Percentiles rank a stretch among this genome's conserved stretches.
Conservation (phyloP, 2,329 filamentous ascomycete species). For the Botryotinia calthae region DNA sequence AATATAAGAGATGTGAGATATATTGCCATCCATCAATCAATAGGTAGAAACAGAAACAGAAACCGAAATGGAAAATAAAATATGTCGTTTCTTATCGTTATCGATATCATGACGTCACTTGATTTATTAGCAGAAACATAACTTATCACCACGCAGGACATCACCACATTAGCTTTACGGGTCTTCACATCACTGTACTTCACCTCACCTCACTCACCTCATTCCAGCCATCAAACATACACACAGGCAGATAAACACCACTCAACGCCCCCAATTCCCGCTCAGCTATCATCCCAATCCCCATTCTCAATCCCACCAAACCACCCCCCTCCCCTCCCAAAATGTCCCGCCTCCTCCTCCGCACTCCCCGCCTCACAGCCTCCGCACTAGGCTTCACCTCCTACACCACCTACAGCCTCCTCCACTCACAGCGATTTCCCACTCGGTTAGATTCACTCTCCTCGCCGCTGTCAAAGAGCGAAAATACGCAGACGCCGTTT, state of each 20-base stretch:
- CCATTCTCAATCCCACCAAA: no score
- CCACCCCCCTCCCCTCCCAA: background rate
- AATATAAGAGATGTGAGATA: no score
- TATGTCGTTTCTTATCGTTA: background rate
- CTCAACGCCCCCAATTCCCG: background rate
- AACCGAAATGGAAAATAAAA: background rate
- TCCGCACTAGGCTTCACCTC: constrained; percentile 39
- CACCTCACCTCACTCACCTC: background rate
- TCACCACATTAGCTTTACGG: background rate
- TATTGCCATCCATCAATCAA: no score
- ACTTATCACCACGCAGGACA: background rate
- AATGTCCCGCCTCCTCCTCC: constrained; percentile 37
- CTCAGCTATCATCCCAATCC: background rate
- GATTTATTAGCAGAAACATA: background rate
- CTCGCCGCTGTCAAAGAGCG: constrained; percentile 27
- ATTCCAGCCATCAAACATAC: background rate
- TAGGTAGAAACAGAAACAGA: background rate
- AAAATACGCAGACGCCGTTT: constrained; percentile 37
- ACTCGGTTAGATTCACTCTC: constrained; percentile 32
- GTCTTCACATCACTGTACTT: background rate
- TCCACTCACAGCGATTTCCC: constrained; percentile 34
- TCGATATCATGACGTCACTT: constrained; percentile 7
- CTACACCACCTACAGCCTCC: constrained; percentile 39
- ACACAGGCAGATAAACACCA: background rate
- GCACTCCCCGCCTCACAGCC: constrained; percentile 35